Base-by-base conservation (phyloP, 306 rosid genomes). In the Quercus engelmannii region DNA sequence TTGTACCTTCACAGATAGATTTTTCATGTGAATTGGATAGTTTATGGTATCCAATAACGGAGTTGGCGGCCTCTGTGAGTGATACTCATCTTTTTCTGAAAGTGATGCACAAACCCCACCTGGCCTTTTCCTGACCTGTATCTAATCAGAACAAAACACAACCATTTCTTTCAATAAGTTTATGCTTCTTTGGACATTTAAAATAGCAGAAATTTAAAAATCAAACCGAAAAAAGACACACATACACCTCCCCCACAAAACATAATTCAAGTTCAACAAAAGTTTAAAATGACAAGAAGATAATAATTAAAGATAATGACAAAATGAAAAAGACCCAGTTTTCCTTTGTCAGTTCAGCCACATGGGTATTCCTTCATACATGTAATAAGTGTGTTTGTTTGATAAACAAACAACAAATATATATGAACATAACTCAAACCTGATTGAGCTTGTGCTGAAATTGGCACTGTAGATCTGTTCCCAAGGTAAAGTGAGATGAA, bases 21-120 rank as follows among this genome's bases (percentile, higher is more conserved):
- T 96, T 80, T 96, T 96, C 98, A 96, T 91, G 69, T 96, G 99
- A 80, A 96, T 88, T 72, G 99, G 98, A 79, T 88, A 91, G 83
- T 91, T 96, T 68, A 93, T 73, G 30, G 99, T 96, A 82, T 96
- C 99, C 76, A 96, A 71, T 15, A 96, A 85, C 62, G 99, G 98
- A 76, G 99, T 96, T 38, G 97, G 96, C 8, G 97, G 99, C 78
- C 97, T 89, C 55, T 87, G 89, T 3, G 97, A 87, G 57, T 88
- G 81, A 74, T 90, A 96, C 67, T 93, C 98, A 2, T 81, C 98
- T 1, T 18, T 88, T 69, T 90, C 98, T 55, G 99, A 87, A 15
- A 90, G 86, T 75, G 99, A 90, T 61, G 98, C 97, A 87, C 76
- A 78, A 41, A 93, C 79, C 82, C 89, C 87, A 86, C 59, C 43